A percentile compares a stretch with the other conserved stretches of the same genome.
These are phyloP conservation scores for Escovopsis sp. DNA, from an alignment of 2,329 filamentous ascomycete genomes.

Conservation along the genomic window DNA sequence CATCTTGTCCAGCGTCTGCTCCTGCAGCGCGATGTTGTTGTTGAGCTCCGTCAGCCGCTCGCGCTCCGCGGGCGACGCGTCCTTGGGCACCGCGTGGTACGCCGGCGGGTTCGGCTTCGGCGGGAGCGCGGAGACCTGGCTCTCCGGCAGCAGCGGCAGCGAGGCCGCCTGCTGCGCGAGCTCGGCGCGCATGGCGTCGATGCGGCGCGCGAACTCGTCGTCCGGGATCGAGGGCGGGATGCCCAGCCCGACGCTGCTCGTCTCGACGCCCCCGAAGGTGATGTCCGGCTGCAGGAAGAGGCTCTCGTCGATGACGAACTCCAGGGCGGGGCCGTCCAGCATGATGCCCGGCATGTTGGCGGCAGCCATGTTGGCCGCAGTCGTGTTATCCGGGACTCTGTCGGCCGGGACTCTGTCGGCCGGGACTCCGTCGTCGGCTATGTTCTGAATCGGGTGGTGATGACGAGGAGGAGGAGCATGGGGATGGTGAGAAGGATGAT, in stretches of 20 bases:
- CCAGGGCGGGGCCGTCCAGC: too few species aligned
- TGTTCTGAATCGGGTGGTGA: too few species aligned
- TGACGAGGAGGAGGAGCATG: too few species aligned
- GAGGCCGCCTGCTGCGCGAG: conserved; percentile 9
- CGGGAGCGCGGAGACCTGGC: conserved; percentile 12
- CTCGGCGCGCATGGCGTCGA: conserved; percentile 10
- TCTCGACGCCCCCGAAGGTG: conserved; percentile 7
- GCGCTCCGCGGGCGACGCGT: conserved; percentile 3
- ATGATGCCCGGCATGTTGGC: too few species aligned
- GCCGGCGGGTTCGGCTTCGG: conserved; percentile 13
- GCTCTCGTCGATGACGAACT: too few species aligned
- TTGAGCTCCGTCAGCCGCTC: conserved; percentile 9
- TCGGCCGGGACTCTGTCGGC: too few species aligned
- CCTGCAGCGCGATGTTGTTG: conserved; percentile 13
- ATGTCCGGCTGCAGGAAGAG: not conserved
- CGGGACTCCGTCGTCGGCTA: too few species aligned
- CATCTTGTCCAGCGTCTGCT: conserved; percentile 14
- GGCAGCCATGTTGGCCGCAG: too few species aligned
- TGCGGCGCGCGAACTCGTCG: conserved; percentile 9
- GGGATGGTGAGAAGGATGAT: too few species aligned
- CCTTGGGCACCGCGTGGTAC: conserved; percentile 9
- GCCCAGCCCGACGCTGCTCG: conserved; percentile 10
- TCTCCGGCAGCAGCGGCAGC: conserved; percentile 16
- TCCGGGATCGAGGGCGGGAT: conserved; percentile 8
- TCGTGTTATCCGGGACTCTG: too few species aligned